Evolutionary conservation across 805 yeast genomes (phyloP).

Genomic region (Saturnispora halmiae): DNA sequence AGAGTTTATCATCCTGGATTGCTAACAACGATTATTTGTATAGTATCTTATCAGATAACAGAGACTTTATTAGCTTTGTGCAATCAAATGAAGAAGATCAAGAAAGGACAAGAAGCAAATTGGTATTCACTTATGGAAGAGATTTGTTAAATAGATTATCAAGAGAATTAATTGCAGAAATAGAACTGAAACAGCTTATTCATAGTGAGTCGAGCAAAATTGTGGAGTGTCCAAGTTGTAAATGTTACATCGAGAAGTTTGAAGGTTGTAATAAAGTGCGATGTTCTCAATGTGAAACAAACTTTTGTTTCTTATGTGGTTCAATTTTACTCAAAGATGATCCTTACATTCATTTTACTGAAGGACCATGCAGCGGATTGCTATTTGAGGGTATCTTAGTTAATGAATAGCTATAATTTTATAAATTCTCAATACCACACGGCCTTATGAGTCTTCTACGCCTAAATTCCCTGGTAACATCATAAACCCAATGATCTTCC

Average conservation of each 20-base stretch:
- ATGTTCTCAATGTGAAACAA: conserved; percentile 39
- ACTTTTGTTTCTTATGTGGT: conserved; percentile 52
- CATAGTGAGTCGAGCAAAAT: conserved; percentile 34
- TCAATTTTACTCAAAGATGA: conserved; percentile 29
- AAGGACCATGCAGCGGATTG: conserved; percentile 38
- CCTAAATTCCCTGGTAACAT: conserved; percentile 41
- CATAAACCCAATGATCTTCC: conserved; percentile 41
- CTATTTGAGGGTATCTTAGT: conserved; percentile 40
- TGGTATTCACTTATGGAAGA: conserved; percentile 36
- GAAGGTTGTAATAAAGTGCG: conserved; percentile 63
- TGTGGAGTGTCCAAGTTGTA: conserved; percentile 46
- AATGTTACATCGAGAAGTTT: conserved; percentile 38
- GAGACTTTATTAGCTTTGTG: conserved; percentile 1
- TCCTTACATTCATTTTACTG: conserved; percentile 45
- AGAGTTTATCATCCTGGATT: conserved; percentile 20
- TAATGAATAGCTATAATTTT: neutral
- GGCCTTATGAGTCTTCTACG: conserved; percentile 41
- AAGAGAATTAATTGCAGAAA: conserved; percentile 39
- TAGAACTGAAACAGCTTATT: conserved; percentile 37
- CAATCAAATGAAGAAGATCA: neutral
- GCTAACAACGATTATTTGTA: conserved; percentile 20
- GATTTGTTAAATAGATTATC: conserved; percentile 34
- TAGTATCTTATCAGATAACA: neutral
- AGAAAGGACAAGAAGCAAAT: conserved; percentile 21
- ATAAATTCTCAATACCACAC: neutral